Evolutionary conservation across 1,139 yeast species (phyloP), one percentile per base, ranked within the genome.

Genomic region (Scheffersomyces insectosa): DNA sequence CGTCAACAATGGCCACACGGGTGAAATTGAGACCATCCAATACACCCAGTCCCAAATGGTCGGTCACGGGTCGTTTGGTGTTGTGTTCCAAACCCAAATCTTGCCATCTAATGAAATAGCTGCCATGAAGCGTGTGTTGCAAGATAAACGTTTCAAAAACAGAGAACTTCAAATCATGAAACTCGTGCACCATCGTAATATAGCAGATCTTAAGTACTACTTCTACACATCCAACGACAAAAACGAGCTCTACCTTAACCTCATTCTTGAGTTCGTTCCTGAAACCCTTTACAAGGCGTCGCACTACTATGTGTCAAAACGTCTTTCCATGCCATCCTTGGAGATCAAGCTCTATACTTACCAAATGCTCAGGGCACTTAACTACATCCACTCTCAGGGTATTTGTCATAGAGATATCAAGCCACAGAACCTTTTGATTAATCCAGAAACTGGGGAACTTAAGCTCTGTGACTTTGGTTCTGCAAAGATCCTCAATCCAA

Each of bases 401-500:
- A 93, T 95, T 53, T 93, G 99, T 66, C 99, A 93, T 66, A 83
- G 99, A 62, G 99, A 93, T 68, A 93, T 93, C 56, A 93, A 93
- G 65, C 99, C 99, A 3, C 98, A 95, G 61, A 93, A 93, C 66
- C 75, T 93, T 48, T 75, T 93, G 57, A 86, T 93, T 50, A 93
- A 93, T 64, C 96, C 97, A 23, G 77, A 80, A 38, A 77, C 85
- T 8, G 95, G 96, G 11, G 80, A 86, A 44, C 77, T 95, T 53
- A 93, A 93, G 67, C 79, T 93, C 40, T 93, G 99, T 68, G 99
- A 93, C 68, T 93, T 93, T 65, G 99, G 99, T n/a, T 83, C 95
- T n/a, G 99, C 99, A 28, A 93, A 93, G 65, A 85, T 88, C 45
- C 77, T 93, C 48, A 88, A 86, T 40, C 95, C 96, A 6, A 77